phyloP scores from a whole-genome alignment of 805 yeast genomes.

The Helenozyma baotianmanensis region DNA sequence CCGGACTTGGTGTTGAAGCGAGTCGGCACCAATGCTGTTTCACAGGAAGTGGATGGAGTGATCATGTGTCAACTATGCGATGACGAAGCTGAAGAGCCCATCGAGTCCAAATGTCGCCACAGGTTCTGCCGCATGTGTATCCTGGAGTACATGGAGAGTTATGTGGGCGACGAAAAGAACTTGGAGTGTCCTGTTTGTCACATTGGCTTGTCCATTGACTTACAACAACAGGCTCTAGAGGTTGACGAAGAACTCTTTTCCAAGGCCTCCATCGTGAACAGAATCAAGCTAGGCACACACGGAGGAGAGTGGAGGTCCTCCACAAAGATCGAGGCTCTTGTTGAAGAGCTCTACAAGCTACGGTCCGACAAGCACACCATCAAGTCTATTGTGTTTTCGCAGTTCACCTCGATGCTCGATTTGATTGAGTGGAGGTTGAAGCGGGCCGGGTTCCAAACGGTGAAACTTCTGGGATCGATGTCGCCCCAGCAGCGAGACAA shows the following conservation, averaged over 20 bases:
- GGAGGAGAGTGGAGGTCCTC: slow-evolving; percentile 87
- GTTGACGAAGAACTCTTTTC: slow-evolving; percentile 57
- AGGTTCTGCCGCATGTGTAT: slow-evolving; percentile 90
- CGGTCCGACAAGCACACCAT: slow-evolving; percentile 85
- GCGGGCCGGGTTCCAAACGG: slow-evolving; percentile 93
- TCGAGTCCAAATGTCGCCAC: slow-evolving; percentile 91
- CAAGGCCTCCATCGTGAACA: slow-evolving; percentile 71
- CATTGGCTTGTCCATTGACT: slow-evolving; percentile 84
- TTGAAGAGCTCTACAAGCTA: slow-evolving; percentile 84
- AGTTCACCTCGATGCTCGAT: slow-evolving; percentile 95
- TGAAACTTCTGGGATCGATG: slow-evolving; percentile 94
- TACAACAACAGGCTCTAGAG: slow-evolving; percentile 80
- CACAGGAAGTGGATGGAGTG: slow-evolving; percentile 47
- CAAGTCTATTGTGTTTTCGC: slow-evolving; percentile 95
- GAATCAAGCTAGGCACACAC: slow-evolving; percentile 70
- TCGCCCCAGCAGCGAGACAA: slow-evolving; percentile 92
- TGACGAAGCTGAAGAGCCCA: slow-evolving; percentile 97
- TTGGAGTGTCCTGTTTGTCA: slow-evolving; percentile 96
- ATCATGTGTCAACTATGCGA: slow-evolving; percentile 88
- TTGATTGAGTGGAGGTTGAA: slow-evolving; percentile 92
- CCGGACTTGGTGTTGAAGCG: slow-evolving; percentile 90
- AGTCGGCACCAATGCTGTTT: slow-evolving; percentile 37
- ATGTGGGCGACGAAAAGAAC: slow-evolving; percentile 52
- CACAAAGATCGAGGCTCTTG: slow-evolving; percentile 93
- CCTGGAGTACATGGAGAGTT: slow-evolving; percentile 83